Conservation (phyloP, 169 alveolate species). For the Cryptosporidium andersoni region DNA sequence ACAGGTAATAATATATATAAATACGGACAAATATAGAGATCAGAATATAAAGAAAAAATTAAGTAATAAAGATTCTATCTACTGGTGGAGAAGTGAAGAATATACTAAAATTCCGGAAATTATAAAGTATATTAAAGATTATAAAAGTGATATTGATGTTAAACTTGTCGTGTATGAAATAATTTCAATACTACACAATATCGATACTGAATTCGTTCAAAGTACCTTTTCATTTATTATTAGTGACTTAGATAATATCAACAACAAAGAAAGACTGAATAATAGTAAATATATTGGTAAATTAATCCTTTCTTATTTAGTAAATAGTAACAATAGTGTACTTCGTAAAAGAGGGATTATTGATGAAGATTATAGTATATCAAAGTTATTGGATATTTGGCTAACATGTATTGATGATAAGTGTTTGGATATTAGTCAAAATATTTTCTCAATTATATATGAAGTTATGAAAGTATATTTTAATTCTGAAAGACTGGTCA, state of each 20-base stretch:
- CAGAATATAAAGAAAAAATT: background rate
- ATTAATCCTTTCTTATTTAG: background rate
- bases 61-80: background rate
- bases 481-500: too few species aligned
- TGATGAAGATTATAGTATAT: background rate
- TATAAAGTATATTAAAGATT: constrained; percentile 6
- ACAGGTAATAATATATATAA: constrained; percentile 7
- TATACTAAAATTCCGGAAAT: background rate
- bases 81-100: constrained; percentile 44
- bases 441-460: background rate
- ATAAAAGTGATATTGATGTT: constrained; percentile 1
- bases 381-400: constrained; percentile 16
- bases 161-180: background rate
- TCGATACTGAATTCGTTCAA: constrained; percentile 25
- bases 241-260: constrained; percentile 16
- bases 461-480: background rate
- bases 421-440: constrained; percentile 1
- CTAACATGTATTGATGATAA: constrained; percentile 22
- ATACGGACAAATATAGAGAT: background rate
- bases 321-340: background rate
- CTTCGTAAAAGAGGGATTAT: background rate
- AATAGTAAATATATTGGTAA: constrained; percentile 12
- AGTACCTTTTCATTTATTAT: constrained; percentile 4
- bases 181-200: constrained; percentile 14
- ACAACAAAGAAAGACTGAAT: constrained; percentile 14